Evolutionary conservation across 495 filamentous ascomycete species (phyloP), one percentile per base, ranked within the genome.

Genomic region (Lophiostoma macrostomum): DNA sequence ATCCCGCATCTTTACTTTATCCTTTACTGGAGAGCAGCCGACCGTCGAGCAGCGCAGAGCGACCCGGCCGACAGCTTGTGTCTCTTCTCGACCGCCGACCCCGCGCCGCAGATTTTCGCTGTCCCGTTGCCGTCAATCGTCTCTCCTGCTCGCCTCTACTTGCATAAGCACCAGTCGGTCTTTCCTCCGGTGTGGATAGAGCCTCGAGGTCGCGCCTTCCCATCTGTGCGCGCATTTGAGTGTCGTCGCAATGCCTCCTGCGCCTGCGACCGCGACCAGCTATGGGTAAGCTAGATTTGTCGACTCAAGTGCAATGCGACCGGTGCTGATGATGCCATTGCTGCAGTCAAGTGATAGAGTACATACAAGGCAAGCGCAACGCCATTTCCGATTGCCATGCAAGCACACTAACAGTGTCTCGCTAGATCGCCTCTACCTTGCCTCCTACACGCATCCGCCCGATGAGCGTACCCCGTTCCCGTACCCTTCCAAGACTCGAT

Each of bases 391-490:
- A 38, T 30, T 19, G 13, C 28, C 13, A 18, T 11, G 30, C 27
- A 25, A 32, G 3, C 7, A 22, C 24, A 53, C 44, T 30, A 35
- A 48, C 43, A 24, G 28, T 10, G 27, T 14, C 2, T 10, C 24
- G 28, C 1, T 71, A 96, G 93, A 96, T 70, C 90, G 90, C 34
- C 78, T 99, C 24, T 99, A 97, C 68, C 81, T 97, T 48, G 94
- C 89, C 51, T 87, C 90, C 39, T 99, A 96, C 67, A 84, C 89
- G 36, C 81, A 88, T 50, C 71, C 87, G 13, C 93, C 93, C 20
- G 83, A 81, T 51, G 80, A 78, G 30, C 76, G 83, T 61, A 95
- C 93, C 3, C 80, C 85, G 34, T 97, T 99, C 69, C 93, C 93
- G 43, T 96, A 88, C 65, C 80, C 84, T 19, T 74, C 80, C 12